These are phyloP conservation scores for Torulaspora gathmanii DNA, from an alignment of 805 yeast species.

Conservation along the genomic window DNA sequence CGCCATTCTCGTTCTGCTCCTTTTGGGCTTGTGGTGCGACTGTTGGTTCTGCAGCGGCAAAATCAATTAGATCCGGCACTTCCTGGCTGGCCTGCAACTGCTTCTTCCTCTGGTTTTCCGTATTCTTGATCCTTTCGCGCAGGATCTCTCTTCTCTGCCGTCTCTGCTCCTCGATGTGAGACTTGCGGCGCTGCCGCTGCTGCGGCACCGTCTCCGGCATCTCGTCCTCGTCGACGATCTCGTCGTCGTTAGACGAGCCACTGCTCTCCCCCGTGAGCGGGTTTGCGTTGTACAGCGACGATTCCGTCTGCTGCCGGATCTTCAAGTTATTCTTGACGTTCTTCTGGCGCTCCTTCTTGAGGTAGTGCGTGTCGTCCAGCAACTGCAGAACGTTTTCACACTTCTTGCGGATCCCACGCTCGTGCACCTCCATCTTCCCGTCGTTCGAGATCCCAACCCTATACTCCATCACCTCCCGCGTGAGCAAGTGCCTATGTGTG, in stretches of 20 bases:
- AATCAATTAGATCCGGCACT: slow-evolving; percentile 32
- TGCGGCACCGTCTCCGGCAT: slow-evolving; percentile 18
- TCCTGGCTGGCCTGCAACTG: slow-evolving; percentile 17
- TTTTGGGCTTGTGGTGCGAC: slow-evolving; percentile 3
- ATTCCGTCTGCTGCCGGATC: slow-evolving; percentile 26
- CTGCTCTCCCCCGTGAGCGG: slow-evolving; percentile 23
- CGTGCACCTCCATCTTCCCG: slow-evolving; percentile 39
- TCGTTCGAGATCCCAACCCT: slow-evolving; percentile 34
- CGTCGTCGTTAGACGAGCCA: slow-evolving; percentile 26
- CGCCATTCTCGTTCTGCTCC: neutral
- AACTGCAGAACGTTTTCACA: slow-evolving; percentile 31
- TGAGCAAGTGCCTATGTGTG: slow-evolving; percentile 34
- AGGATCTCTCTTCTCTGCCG: slow-evolving; percentile 37
- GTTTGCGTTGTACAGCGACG: slow-evolving; percentile 20
- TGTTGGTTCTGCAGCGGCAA: slow-evolving; percentile 17
- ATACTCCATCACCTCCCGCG: slow-evolving; percentile 30
- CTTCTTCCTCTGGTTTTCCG: slow-evolving; percentile 33
- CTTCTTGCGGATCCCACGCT: slow-evolving; percentile 36
- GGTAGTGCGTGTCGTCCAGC: slow-evolving; percentile 29
- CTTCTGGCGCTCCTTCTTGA: slow-evolving; percentile 31
- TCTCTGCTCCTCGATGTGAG: slow-evolving; percentile 35
- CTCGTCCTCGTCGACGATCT: slow-evolving; percentile 15
- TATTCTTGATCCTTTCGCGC: slow-evolving; percentile 33
- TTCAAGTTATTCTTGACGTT: slow-evolving; percentile 30
- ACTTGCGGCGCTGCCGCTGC: slow-evolving; percentile 17